Evolutionary conservation across 2,329 filamentous ascomycete species (phyloP), one percentile per base, ranked within the genome.

Genomic region (Diaporthe amygdali): DNA sequence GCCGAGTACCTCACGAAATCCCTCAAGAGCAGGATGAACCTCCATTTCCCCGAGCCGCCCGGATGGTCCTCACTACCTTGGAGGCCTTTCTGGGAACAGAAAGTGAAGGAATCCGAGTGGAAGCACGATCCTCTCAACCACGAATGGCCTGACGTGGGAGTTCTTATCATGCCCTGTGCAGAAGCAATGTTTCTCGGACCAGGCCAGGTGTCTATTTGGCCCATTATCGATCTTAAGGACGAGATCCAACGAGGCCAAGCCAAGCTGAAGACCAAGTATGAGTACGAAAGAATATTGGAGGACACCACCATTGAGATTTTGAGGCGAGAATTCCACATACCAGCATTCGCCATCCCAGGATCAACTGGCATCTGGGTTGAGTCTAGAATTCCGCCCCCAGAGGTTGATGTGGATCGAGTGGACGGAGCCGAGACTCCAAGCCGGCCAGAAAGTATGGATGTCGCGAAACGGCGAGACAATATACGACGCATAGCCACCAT

Each of bases 161-260:
- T 73, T 5, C 52, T 71, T 10, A 32, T 54, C 64, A 68, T 73
- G 69, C 71, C 71, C 10, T 73, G 71, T 20, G n/a, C 55, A 22
- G 71, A 73, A 20, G 39, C 71, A 27, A 73, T 73, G 69, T 73
- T 64, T 44, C 70, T 66, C 7, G 71, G 71, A 7, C 71, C 71
- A 4, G 71, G 71, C 2, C 71, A 73, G 34, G 17, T 73, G 9
- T 71, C 69, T 9, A 68, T 73, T 22, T 73, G 71, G 71, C 71
- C 71, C 10, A 44, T 71, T 9, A 66, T 73, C 12, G 71, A 73
- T 32, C 27, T 73, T 3, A 27, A 25, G n/a, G 71, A 73, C 3
- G 39, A 46, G 2, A 34, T 66, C 5, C 71, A 73, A 39, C 32
- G 32, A 12, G 55, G 49, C 15, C 6, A 14, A 2, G 47, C 15